Evolutionary conservation across 1,139 yeast genomes (phyloP), one percentile per base, ranked within the genome.

Genomic region (Debaryomyces subglobosus): DNA sequence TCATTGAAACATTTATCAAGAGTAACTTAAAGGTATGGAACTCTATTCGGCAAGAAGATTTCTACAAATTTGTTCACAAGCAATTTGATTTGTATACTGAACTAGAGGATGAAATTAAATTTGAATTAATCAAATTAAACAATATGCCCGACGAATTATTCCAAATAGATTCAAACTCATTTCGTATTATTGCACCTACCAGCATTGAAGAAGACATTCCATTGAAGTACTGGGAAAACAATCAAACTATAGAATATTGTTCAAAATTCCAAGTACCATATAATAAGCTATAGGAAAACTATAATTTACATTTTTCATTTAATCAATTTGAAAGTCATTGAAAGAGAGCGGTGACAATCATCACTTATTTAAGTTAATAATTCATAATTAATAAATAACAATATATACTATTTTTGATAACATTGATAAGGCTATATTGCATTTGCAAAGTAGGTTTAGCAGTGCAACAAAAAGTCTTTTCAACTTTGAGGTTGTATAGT

Each of bases 181-280:
- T 75, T 54, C 44, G 56, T 35, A 34, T 43, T 2, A 50, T 63
- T 3, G 77, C 78, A 0, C 79, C 79, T 2, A 58, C 55, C 3
- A 56, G 57, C 15, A 56, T 52, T 13, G 51, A 40, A 8, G 38
- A 39, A 12, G 46, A 48, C 10, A 51, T 58, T 1, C 61, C 62
- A 0, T 54, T 71, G 40, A 54, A 64, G 48, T 69, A 68, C 49
- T 74, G 74, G 70, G 65, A 62, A 5, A 76, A 72, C 49, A 60
- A 62, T 46, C 80, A 75, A 55, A 74, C 80, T 0, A 27, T 42
- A 2, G 63, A 58, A 5, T 74, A 67, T 47, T 64, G 75, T 45
- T 49, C 53, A 15, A 61, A 50, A 45, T 74, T 68, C 51, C 45
- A 47, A 5, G 47, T 61, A n/a, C 54, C 58, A 2, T 45, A 35